These are phyloP conservation scores for Sphaceloma murrayae DNA, from an alignment of 2,329 filamentous ascomycete species.

Conservation along the genomic window DNA sequence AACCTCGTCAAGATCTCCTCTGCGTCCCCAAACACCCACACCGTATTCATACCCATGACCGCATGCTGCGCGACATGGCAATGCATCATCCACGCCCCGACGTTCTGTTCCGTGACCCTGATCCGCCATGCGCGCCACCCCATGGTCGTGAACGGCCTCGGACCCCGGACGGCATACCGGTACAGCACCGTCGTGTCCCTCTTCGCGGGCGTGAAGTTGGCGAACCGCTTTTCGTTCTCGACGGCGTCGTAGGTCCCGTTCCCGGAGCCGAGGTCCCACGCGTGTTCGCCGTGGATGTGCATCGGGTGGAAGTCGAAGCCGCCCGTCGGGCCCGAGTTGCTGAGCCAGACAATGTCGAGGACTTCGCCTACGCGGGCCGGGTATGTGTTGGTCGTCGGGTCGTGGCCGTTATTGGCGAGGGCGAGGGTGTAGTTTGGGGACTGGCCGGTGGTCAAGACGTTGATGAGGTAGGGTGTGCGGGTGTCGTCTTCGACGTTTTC, in stretches of 20 bases:
- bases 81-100: conserved; percentile 54
- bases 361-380: conserved; percentile 49
- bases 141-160: conserved; percentile 33
- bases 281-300: conserved; percentile 47
- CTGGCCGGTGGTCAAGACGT: conserved; percentile 34
- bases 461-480: conserved; percentile 37
- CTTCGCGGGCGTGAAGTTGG: conserved; percentile 27
- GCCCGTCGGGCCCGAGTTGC: conserved; percentile 27
- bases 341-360: conserved; percentile 39
- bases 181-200: conserved; percentile 48
- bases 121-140: conserved; percentile 56
- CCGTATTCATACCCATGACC: conserved; percentile 36
- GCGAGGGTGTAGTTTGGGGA: conserved; percentile 44
- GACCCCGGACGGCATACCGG: conserved; percentile 38
- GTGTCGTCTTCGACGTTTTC: conserved; percentile 1
- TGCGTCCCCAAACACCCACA: conserved; percentile 2
- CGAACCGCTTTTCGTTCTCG: conserved; percentile 36
- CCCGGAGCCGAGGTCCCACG: conserved; percentile 46
- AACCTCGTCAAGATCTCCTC: conserved; percentile 5
- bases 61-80: conserved; percentile 52
- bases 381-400: conserved; percentile 42
- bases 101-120: conserved; percentile 35
- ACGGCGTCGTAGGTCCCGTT: conserved; percentile 44
- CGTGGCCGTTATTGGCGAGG: conserved; percentile 44
- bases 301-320: conserved; percentile 43